Evolutionary conservation across 768 basidiomycete species (phyloP), one percentile per base, ranked within the genome.

Genomic region (Collybiopsis luxurians): DNA sequence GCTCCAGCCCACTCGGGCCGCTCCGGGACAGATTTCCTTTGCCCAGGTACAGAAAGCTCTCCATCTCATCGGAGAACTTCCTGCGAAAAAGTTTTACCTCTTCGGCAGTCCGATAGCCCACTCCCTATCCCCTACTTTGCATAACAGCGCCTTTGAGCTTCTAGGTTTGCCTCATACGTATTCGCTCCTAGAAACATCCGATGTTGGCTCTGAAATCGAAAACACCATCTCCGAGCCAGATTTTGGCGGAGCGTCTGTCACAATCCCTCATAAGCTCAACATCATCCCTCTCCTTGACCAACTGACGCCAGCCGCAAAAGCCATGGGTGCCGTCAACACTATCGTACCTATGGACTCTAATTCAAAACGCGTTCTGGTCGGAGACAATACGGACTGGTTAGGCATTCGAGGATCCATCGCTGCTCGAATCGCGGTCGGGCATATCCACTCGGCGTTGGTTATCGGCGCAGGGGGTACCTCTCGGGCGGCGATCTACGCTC

Each of bases 361-460:
- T 1, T 66, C 71, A 2, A 66, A 66, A 11, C 71, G 72, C 9
- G 73, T 79, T n/a, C 75, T 98, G 17, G 77, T 82, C 43, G 97
- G 97, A 2, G 95, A 98, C 65, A 99, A 98, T 73, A 97, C 95
- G 0, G 97, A 98, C 66, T 98, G 96, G 89, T 71, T 91, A 46
- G 96, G 92, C 0, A 95, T 99, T 62, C 79, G 79, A 15, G 76
- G 84, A 17, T 80, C 76, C 62, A 79, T 86, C 52, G 63, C 64
- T 13, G 67, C 73, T 1, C 75, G 74, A 36, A 72, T 85, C 23
- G 70, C 74, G n/a, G 66, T 71, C 2, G 65, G 69, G 42, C 61
- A 71, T 43, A 60, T 81, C 62, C 60, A 75, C 31, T 79, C 84
- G 0, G 90, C 81, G 19, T 79, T 98, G 56, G 87, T 99, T 54